These are phyloP conservation scores for Emiliania huxleyi DNA, from an alignment of 78 protist genomes.

Conservation along the genomic window DNA sequence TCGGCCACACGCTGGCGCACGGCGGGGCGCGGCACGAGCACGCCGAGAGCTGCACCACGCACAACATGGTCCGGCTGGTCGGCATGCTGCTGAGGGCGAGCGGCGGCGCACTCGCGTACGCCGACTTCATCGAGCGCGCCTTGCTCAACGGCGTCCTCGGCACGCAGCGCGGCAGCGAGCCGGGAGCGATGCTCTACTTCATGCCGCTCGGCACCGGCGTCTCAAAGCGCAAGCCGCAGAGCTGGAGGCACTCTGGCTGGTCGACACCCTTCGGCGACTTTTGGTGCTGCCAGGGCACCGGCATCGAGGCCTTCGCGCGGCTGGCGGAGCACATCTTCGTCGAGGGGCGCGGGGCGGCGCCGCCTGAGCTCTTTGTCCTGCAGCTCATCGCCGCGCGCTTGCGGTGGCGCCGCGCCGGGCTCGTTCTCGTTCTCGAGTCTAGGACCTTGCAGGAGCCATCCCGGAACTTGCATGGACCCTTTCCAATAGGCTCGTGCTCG, in stretches of 20 bases:
- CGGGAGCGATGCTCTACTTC: conserved; percentile 7
- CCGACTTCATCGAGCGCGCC: neutral
- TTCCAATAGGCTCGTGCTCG: too few species aligned
- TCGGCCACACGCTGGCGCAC: neutral
- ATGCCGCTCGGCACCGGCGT: conserved; percentile 13
- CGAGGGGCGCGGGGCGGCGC: neutral
- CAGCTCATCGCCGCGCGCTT: neutral
- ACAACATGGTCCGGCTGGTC: neutral
- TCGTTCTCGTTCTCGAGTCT: too few species aligned
- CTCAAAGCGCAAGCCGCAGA: neutral
- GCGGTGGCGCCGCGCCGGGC: too few species aligned
- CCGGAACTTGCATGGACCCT: too few species aligned
- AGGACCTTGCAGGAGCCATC: too few species aligned
- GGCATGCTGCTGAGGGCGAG: neutral
- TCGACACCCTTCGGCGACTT: neutral
- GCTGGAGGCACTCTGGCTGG: neutral
- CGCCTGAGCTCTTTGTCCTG: neutral
- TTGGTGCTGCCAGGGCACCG: conserved; percentile 12
- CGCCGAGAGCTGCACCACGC: neutral
- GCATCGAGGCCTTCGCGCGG: neutral
- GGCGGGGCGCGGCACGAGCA: neutral
- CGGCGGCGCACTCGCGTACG: neutral
- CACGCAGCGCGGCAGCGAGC: neutral
- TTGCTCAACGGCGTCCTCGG: neutral
- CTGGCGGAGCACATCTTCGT: neutral